Base-by-base conservation (phyloP, 2,329 filamentous ascomycete genomes). In the Colletotrichum plurivorum region DNA sequence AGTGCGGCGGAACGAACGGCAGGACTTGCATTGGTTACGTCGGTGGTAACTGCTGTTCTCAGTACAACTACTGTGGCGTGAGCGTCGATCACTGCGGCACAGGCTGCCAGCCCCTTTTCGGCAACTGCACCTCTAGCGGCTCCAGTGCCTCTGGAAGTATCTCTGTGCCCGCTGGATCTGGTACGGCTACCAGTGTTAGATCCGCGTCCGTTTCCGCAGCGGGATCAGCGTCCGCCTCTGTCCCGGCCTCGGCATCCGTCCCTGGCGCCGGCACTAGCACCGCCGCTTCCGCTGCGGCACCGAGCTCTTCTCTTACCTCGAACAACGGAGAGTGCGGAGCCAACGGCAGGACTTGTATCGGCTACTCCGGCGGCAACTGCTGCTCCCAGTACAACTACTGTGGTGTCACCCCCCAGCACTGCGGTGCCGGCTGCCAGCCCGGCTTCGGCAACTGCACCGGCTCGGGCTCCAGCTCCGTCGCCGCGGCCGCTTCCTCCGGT, bases 51-150 rank as follows among this genome's bases (percentile, higher is more conserved):
- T 71, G 78, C 72, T 76, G 74, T 74, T 74, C 75, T 59, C 52
- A 73, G 48, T 71, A 78, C 70, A 75, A 76, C 31, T 81, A 68
- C 51, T 81, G 80, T 66, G 78, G 80, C 46, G 73, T 73, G 20
- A 76, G 75, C 3, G 73, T 73, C 31, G 77, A 77, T 18, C 77
- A 80, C 70, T 81, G 78, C 69, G 72, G 71, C 56, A 70, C 70
- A 0, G 78, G 78, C 4, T 80, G 78, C 67, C 75, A 78, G 55
- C 52, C 73, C 9, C 72, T n/a, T 2, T 80, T 77, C 57, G 78
- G 78, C 10, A 51, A 27, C 15, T 70, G 67, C 13, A 45, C 31
- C 20, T 20, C 27, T 31, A 31, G 36, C 45, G 22, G 20, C 16
- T 6, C 63, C 5, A 18, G 5, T 15, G 41, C 57, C 12, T 61